A percentile compares a stretch with the other conserved stretches of the same genome.
These are phyloP conservation scores for Epichloe scottii DNA, from an alignment of 2,329 filamentous ascomycete species.

Conservation along the genomic window DNA sequence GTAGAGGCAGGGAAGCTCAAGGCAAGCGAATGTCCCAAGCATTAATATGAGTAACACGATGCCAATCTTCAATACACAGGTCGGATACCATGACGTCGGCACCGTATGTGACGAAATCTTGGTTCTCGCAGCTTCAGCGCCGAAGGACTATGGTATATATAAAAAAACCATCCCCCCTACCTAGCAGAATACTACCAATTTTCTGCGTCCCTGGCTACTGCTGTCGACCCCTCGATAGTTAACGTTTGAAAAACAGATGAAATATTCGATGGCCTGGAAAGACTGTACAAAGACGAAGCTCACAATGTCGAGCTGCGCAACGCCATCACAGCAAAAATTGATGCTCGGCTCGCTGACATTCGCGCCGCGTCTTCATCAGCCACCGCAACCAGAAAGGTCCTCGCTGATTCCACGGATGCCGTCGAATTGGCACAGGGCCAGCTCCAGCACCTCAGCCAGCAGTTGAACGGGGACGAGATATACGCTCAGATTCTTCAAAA, in stretches of 20 bases:
- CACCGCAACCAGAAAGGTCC: not conserved
- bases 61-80: not conserved
- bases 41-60: not conserved
- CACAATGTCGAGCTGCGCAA: not conserved
- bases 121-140: not conserved
- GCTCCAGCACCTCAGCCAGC: not conserved
- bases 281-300: not conserved
- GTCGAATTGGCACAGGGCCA: not conserved
- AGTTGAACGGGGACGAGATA: not conserved
- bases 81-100: not conserved
- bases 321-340: not conserved
- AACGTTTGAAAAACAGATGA: not conserved
- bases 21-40: not conserved
- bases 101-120: not conserved
- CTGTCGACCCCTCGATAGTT: not conserved
- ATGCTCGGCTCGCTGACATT: not conserved
- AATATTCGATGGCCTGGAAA: not conserved
- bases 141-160: not conserved
- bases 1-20: not conserved
- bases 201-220: too few relatives aligned
- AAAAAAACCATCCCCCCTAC: not conserved
- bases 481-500: not conserved
- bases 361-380: not conserved
- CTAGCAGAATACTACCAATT: not conserved
- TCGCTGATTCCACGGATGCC: not conserved